These are phyloP conservation scores for Diophrys appendiculata DNA, from an alignment of 73 alveolate genomes.

Conservation along the genomic window DNA sequence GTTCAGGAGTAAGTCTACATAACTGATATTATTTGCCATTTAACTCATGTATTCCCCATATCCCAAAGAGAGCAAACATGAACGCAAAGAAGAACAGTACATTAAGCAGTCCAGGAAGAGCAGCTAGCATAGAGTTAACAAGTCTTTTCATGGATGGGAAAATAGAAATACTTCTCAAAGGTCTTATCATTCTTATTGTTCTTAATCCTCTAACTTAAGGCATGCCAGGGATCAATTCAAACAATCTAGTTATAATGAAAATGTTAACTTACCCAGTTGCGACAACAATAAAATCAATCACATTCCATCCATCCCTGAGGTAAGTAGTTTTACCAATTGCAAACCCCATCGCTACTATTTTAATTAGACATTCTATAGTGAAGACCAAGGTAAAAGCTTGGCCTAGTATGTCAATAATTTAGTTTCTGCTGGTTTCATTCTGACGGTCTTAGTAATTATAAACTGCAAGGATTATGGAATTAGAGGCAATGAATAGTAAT, in stretches of 20 bases:
- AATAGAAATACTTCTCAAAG: slow-evolving; percentile 14
- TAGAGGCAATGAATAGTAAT: not conserved
- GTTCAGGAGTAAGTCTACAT: slow-evolving; percentile 40
- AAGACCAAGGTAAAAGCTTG: slow-evolving; percentile 31
- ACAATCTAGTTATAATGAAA: slow-evolving; percentile 59
- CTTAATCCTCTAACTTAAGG: slow-evolving; percentile 16
- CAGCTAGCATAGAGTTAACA: slow-evolving; percentile 15
- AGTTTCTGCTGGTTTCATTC: slow-evolving; percentile 14
- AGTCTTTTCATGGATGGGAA: slow-evolving; percentile 38
- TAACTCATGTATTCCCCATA: slow-evolving; percentile 32
- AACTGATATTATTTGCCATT: slow-evolving; percentile 22
- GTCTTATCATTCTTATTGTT: slow-evolving; percentile 40
- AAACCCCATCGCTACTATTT: slow-evolving; percentile 74
- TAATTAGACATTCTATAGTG: slow-evolving; percentile 50
- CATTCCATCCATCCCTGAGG: slow-evolving; percentile 81
- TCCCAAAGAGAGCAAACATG: slow-evolving; percentile 21
- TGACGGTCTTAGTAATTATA: slow-evolving; percentile 10
- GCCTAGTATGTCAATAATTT: slow-evolving; percentile 5
- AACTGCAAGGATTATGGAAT: slow-evolving; percentile 33
- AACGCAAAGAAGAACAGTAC: slow-evolving; percentile 13
- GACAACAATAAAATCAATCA: slow-evolving; percentile 75
- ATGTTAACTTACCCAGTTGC: slow-evolving; percentile 74
- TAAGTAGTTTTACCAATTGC: slow-evolving; percentile 51
- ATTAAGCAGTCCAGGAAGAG: slow-evolving; percentile 15
- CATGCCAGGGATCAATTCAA: slow-evolving; percentile 44